phyloP scores from a whole-genome alignment of 192 early-diverging fungal genomes.

The Coemansia sp. region DNA sequence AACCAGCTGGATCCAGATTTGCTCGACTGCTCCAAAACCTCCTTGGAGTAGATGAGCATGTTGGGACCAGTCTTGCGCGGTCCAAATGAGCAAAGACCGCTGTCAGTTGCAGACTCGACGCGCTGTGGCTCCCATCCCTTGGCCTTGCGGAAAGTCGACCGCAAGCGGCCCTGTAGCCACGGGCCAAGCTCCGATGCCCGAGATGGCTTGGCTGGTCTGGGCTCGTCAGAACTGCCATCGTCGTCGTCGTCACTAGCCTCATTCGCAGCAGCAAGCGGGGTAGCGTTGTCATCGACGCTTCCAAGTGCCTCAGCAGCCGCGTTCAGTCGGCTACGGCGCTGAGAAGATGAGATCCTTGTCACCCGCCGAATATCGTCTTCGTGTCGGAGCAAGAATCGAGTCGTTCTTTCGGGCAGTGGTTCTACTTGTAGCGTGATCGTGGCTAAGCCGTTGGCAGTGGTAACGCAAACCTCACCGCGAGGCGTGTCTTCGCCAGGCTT shows the following conservation, averaged over 20 bases:
- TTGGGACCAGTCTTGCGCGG: conserved; percentile 39
- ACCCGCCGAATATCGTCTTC: conserved; percentile 42
- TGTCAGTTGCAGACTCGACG: conserved; percentile 22
- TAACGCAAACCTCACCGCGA: conserved; percentile 44
- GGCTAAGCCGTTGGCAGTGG: conserved; percentile 46
- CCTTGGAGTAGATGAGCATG: conserved; percentile 44
- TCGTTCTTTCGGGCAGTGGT: conserved; percentile 45
- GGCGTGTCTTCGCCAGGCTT: conserved; percentile 18
- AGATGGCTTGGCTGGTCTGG: conserved; percentile 26
- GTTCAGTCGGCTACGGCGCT: conserved; percentile 24
- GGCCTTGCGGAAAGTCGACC: conserved; percentile 29
- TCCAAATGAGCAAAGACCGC: conserved; percentile 39
- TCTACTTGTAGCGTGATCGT: conserved; percentile 41
- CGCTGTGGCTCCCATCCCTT: conserved; percentile 55
- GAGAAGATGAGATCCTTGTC: conserved; percentile 26
- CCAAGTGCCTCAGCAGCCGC: conserved; percentile 35
- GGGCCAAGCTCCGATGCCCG: conserved; percentile 42
- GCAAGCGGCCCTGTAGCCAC: conserved; percentile 36
- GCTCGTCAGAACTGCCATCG: conserved; percentile 6
- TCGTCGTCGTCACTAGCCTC: conserved; percentile 13
- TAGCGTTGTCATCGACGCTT: conserved; percentile 9
- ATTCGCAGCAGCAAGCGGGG: background rate
- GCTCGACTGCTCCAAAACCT: conserved; percentile 26
- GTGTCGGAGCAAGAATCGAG: conserved; percentile 35
- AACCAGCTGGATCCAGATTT: conserved; percentile 33